These are phyloP conservation scores for Gaertneriomyces sp. DNA, from an alignment of 192 early-diverging fungal genomes.

Conservation along the genomic window DNA sequence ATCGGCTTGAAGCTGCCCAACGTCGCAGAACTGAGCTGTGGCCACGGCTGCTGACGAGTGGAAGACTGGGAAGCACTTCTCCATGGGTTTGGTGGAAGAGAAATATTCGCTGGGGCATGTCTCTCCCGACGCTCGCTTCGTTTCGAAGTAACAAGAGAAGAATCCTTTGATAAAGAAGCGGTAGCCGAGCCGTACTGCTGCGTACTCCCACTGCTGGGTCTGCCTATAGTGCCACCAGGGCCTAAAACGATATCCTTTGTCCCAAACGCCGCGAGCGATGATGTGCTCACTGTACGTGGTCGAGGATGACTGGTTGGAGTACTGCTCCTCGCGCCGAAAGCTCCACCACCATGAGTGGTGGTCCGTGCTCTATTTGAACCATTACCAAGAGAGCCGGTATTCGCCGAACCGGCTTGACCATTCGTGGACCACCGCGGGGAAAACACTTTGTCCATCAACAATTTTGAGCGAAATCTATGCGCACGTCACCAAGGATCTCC, in stretches of 20 bases:
- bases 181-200: not conserved
- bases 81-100: not conserved
- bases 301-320: not conserved
- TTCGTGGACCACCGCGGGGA: constrained; percentile 21
- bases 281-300: constrained; percentile 11
- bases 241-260: constrained; percentile 26
- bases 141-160: not conserved
- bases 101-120: not conserved
- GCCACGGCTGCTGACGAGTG: constrained; percentile 29
- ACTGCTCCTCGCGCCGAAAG: not conserved
- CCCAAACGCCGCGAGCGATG: constrained; percentile 7
- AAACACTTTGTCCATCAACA: constrained; percentile 22
- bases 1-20: constrained; percentile 22
- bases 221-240: constrained; percentile 20
- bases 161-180: not conserved
- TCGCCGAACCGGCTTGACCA: constrained; percentile 7
- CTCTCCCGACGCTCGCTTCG: not conserved
- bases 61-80: not conserved
- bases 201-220: not conserved
- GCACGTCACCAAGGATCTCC: no score
- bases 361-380: not conserved
- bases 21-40: constrained; percentile 27
- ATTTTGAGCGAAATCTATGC: no score
- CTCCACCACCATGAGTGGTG: not conserved
- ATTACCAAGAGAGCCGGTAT: not conserved